phyloP scores from a whole-genome alignment of 2,329 filamentous ascomycete species.

The Neofusicoccum ribis region DNA sequence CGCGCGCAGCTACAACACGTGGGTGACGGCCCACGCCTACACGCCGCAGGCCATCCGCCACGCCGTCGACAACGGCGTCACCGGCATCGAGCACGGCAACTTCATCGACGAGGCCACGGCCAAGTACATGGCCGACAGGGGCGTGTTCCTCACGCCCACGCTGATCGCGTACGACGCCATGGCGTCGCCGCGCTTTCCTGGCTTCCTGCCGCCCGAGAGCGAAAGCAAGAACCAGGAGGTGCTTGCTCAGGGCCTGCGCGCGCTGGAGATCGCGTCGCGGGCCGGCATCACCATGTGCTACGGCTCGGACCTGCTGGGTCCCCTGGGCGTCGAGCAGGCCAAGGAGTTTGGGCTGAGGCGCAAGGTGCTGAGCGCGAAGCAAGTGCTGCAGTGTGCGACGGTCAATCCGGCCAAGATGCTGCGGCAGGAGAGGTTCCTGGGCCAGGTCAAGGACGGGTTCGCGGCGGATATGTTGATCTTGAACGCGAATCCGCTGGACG shows the following conservation, averaged over 20 bases:
- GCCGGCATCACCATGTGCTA: constrained; percentile 59
- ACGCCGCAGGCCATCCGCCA: constrained; percentile 57
- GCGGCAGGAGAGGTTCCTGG: constrained; percentile 48
- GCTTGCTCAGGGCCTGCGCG: constrained; percentile 47
- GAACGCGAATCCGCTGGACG: constrained; percentile 55
- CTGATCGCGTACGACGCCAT: constrained; percentile 55
- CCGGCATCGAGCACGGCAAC: constrained; percentile 61
- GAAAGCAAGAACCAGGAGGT: constrained; percentile 55
- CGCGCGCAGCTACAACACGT: constrained; percentile 51
- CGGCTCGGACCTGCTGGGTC: constrained; percentile 57
- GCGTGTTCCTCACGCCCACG: constrained; percentile 56
- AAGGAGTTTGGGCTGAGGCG: constrained; percentile 51
- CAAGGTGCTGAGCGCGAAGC: constrained; percentile 43
- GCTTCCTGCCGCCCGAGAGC: constrained; percentile 47
- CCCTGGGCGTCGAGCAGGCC: constrained; percentile 50
- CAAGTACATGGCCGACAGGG: constrained; percentile 51
- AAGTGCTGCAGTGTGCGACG: constrained; percentile 54
- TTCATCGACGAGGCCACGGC: constrained; percentile 61
- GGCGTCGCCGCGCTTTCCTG: constrained; percentile 40
- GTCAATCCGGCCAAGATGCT: constrained; percentile 55
- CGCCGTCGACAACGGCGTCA: constrained; percentile 56
- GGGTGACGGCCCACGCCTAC: constrained; percentile 61
- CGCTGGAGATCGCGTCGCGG: constrained; percentile 51
- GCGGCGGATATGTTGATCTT: constrained; percentile 57
- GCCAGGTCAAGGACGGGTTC: constrained; percentile 53